Base-by-base conservation (phyloP, 78 protist species). In the Speleostelium caveatum region DNA sequence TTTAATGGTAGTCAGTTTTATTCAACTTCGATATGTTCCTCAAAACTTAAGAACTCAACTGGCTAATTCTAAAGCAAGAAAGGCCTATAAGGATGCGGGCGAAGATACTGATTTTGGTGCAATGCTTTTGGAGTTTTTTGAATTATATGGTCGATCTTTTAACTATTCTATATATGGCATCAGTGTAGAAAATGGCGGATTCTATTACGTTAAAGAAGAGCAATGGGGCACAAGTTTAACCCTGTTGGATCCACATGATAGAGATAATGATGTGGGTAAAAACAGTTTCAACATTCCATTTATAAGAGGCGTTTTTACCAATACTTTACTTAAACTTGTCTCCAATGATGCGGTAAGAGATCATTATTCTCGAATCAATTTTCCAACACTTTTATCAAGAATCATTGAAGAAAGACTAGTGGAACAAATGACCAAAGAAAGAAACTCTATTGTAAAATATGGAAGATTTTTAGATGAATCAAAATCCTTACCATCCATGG, bases 1-100 rank as follows among this genome's bases (percentile, higher is more conserved):
- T 33, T 86, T 97, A 63, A 79, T 95, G 87, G 96, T 96, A 6
- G 87, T 94, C 65, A 76, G 86, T 63, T 76, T 28, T 63, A 62
- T 76, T 41, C 86, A 76, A 30, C 62, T 76, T 45, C 5, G 86
- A 45, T 62, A 62, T 63, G 86, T 76, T 5, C 86, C 86, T 21
- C 45, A 60, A 36, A 41, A 74, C 12, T 16, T 21, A 28, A 42
- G 62, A 39, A 60, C 36, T 1, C 6, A n/a, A 8, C 32, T 16
- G 19, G 3, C 83, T 58, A 33, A 10, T 19, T 21, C 35, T 8
- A 74, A 39, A 24, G 3, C 30, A 19, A 72, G 78, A 72, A 53
- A 36, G 51, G 63, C 28, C 0, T 45, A n/a, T 45, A 53, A 36
- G 24, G 73, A 83, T 74, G 91, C 91, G 14, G 77, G 80, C 6